Conservation (phyloP, 805 yeast genomes). For the Metschnikowia anglica region DNA sequence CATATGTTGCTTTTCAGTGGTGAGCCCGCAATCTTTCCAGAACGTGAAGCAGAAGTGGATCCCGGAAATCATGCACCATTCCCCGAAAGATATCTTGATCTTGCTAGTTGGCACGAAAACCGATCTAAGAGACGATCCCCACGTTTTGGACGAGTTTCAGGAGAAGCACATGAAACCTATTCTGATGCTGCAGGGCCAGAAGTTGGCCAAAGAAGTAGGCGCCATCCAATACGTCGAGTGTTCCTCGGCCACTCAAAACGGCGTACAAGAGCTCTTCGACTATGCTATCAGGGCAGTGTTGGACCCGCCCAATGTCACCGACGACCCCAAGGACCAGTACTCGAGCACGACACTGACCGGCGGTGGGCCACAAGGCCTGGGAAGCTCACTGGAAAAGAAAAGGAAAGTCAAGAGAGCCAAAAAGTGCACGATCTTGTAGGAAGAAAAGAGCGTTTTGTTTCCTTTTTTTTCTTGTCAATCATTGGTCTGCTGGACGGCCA, state of each 20-base stretch:
- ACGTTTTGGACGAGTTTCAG: slow-evolving; percentile 64
- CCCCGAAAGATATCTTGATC: slow-evolving; percentile 66
- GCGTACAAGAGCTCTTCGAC: slow-evolving; percentile 83
- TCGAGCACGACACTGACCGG: slow-evolving; percentile 11
- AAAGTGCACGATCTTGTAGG: slow-evolving; percentile 42
- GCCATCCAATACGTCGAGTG: slow-evolving; percentile 80
- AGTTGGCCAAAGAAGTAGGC: slow-evolving; percentile 67
- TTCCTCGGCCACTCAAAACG: slow-evolving; percentile 85
- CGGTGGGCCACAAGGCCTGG: slow-evolving; percentile 2
- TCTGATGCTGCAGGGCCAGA: slow-evolving; percentile 57
- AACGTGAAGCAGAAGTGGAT: slow-evolving; percentile 75
- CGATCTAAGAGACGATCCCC: slow-evolving; percentile 81
- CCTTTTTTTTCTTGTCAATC: background rate
- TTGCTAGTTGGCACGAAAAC: slow-evolving; percentile 85
- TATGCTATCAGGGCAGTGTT: slow-evolving; percentile 73
- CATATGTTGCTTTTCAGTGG: slow-evolving; percentile 80
- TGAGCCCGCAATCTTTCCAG: slow-evolving; percentile 74
- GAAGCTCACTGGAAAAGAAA: slow-evolving; percentile 18
- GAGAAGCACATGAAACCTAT: slow-evolving; percentile 65
- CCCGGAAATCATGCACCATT: slow-evolving; percentile 84
- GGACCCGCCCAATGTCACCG: slow-evolving; percentile 41
- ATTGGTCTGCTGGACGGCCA: slow-evolving; percentile 1
- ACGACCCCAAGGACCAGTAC: slow-evolving; percentile 15
- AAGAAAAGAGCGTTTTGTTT: no score
- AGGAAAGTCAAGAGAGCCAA: slow-evolving; percentile 36